These are phyloP conservation scores for Colletotrichum lupini DNA, from an alignment of 2,329 filamentous ascomycete genomes.

Conservation along the genomic window DNA sequence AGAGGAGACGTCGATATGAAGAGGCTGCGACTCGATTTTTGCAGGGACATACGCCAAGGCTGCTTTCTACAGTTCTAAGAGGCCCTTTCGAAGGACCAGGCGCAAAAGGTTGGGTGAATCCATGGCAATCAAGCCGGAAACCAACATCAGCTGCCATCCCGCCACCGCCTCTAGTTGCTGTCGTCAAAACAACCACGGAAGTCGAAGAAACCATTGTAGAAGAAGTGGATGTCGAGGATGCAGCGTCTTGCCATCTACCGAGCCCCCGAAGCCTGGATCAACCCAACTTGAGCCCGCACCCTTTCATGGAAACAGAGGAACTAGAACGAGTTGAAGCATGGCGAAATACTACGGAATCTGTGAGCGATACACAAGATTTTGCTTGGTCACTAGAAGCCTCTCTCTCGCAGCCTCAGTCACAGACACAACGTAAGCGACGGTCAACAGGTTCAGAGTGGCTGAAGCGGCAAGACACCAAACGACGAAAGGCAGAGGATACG, in stretches of 20 bases:
- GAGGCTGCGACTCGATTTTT: slow-evolving; percentile 68
- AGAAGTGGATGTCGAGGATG: not conserved
- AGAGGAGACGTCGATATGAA: slow-evolving; percentile 67
- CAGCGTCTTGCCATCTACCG: slow-evolving; percentile 51
- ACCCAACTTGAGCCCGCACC: slow-evolving; percentile 41
- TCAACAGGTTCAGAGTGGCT: slow-evolving; percentile 46
- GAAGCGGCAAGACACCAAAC: slow-evolving; percentile 45
- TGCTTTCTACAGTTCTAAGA: slow-evolving; percentile 69
- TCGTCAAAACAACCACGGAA: not conserved
- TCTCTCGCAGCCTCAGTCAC: slow-evolving; percentile 38
- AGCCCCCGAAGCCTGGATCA: slow-evolving; percentile 54
- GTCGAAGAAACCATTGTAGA: not conserved
- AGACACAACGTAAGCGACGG: slow-evolving; percentile 32
- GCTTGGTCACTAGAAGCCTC: slow-evolving; percentile 39
- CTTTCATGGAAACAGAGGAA: slow-evolving; percentile 46
- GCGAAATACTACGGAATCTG: slow-evolving; percentile 39
- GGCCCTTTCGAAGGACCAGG: slow-evolving; percentile 66
- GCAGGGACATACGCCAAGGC: slow-evolving; percentile 62
- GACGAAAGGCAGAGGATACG: slow-evolving; percentile 26
- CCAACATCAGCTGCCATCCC: not conserved
- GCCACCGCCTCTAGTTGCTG: not conserved
- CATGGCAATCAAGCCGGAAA: slow-evolving; percentile 55
- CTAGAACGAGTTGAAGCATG: slow-evolving; percentile 46
- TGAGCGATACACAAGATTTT: slow-evolving; percentile 16
- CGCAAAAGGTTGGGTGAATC: slow-evolving; percentile 60